Evolutionary conservation across 2,329 filamentous ascomycete genomes (phyloP).

Genomic region (Colletotrichum aenigma): DNA sequence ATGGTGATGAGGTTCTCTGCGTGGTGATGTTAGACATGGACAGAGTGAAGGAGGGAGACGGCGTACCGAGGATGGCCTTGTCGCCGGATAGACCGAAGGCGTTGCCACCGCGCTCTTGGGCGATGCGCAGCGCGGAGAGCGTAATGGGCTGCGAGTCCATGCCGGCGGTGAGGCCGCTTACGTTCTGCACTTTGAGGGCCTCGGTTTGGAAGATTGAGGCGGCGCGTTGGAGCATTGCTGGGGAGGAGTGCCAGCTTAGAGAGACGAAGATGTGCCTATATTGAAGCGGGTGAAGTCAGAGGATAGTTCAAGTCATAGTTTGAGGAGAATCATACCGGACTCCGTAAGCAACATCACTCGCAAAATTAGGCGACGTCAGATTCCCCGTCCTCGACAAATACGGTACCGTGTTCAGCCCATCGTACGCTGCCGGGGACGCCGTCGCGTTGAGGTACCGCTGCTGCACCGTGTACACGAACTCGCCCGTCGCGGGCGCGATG

Average conservation of each 20-base stretch:
- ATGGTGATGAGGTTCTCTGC: neutral
- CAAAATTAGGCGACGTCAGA: neutral
- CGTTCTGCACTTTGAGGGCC: neutral
- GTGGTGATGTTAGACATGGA: rapidly evolving
- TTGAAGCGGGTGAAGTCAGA: neutral
- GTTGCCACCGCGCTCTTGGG: neutral
- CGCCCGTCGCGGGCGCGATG: neutral
- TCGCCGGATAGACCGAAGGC: neutral
- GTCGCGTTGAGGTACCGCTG: neutral
- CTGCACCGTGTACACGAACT: neutral
- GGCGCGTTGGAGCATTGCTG: neutral
- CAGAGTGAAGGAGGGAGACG: neutral
- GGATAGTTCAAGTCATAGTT: rapidly evolving
- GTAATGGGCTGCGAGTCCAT: neutral
- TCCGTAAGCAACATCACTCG: neutral
- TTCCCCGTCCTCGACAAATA: neutral
- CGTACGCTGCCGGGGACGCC: neutral
- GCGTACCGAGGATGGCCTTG: neutral
- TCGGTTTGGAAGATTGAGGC: neutral
- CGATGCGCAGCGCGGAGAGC: neutral
- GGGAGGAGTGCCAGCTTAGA: neutral
- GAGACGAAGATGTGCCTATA: neutral
- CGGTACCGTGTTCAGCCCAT: neutral
- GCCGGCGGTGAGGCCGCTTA: neutral
- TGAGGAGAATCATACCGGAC: neutral